A percentile compares a stretch with the other conserved stretches of the same genome.
phyloP scores from a whole-genome alignment of 257 asterid genomes.

The Eucommia ulmoides region DNA sequence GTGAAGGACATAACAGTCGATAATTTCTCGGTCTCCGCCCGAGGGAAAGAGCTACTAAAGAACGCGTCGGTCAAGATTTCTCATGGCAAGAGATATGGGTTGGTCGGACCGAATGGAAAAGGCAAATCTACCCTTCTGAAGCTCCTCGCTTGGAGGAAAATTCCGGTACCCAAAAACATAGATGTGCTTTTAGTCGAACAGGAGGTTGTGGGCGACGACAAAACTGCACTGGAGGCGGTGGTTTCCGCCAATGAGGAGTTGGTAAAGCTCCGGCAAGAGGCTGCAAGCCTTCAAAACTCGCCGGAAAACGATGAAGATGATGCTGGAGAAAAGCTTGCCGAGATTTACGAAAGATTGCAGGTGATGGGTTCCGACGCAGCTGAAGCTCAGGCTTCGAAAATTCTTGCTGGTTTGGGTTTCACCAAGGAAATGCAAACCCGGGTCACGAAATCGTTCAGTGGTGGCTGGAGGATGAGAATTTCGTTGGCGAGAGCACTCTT shows the following conservation, averaged over 20 bases:
- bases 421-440: conserved; percentile 26
- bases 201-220: conserved; percentile 16
- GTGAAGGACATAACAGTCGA: conserved; percentile 7
- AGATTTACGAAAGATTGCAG: conserved; percentile 20
- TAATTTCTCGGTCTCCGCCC: conserved; percentile 5
- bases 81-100: conserved; percentile 21
- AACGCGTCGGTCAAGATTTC: conserved; percentile 18
- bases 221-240: conserved; percentile 16
- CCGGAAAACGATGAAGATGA: conserved; percentile 9
- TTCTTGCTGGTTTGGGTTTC: conserved; percentile 27
- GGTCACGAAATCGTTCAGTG: conserved; percentile 21
- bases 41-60: conserved; percentile 20
- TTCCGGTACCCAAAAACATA: conserved; percentile 14
- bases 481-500: conserved; percentile 27
- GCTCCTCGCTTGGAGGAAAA: conserved; percentile 16
- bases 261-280: conserved; percentile 17
- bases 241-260: conserved; percentile 24
- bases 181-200: conserved; percentile 10
- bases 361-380: conserved; percentile 26
- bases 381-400: conserved; percentile 23
- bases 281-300: conserved; percentile 13
- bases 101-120: conserved; percentile 22
- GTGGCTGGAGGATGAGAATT: conserved; percentile 32
- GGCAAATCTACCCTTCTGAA: conserved; percentile 17
- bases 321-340: conserved; percentile 20